phyloP scores from a whole-genome alignment of 2,329 filamentous ascomycete species.

The Botryotinia calthae region DNA sequence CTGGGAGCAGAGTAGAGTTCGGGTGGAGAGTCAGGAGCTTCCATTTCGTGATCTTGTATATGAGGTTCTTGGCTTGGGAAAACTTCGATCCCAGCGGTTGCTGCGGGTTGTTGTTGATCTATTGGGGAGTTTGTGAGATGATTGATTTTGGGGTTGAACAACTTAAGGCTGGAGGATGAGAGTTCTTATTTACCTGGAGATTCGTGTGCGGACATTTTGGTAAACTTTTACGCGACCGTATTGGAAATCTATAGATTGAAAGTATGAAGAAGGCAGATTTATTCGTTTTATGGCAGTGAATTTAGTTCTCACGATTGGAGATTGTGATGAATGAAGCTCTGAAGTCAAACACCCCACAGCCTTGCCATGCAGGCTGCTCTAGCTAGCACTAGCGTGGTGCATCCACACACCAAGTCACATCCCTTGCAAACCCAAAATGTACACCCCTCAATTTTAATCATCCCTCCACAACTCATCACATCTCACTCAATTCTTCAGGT shows the following conservation, averaged over 20 bases:
- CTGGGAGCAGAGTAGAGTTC: slow-evolving; percentile 16
- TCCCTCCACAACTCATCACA: background rate
- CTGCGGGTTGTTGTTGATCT: background rate
- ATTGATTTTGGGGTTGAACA: background rate
- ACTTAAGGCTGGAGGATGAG: background rate
- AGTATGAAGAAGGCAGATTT: background rate
- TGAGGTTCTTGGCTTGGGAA: background rate
- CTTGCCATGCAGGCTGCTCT: background rate
- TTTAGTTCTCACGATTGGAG: background rate
- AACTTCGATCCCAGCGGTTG: background rate
- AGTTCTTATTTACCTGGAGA: slow-evolving; percentile 9
- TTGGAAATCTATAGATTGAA: background rate
- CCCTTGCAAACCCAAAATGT: slow-evolving; percentile 13
- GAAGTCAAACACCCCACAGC: slow-evolving; percentile 3
- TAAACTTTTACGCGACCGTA: background rate
- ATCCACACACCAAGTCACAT: background rate
- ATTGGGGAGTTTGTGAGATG: slow-evolving; percentile 1
- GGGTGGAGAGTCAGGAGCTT: slow-evolving; percentile 34
- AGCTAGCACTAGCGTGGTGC: slow-evolving; percentile 6
- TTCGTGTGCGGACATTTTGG: slow-evolving; percentile 13
- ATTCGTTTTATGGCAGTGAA: background rate
- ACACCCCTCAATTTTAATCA: slow-evolving; percentile 8
- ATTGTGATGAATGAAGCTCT: background rate
- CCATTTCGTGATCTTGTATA: slow-evolving; percentile 29
- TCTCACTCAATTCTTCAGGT: slow-evolving; percentile 1